phyloP scores from a whole-genome alignment of 2,329 filamentous ascomycete species.

The Tolypocladium inflatum region DNA sequence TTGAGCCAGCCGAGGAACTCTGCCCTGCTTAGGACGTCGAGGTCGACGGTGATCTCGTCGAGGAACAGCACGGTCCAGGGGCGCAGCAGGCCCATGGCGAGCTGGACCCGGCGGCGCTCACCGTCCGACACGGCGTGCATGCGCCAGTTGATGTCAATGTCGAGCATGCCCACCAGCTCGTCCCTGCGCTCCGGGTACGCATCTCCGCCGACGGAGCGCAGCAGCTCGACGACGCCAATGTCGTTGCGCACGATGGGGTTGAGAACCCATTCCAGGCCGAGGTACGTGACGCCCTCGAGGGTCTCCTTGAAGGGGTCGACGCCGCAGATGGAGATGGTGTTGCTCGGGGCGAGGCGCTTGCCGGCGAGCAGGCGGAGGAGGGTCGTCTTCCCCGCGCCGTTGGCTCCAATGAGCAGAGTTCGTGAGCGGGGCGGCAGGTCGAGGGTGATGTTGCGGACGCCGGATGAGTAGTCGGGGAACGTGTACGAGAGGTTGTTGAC shows the following conservation, averaged over 20 bases:
- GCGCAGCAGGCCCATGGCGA: conserved; percentile 88
- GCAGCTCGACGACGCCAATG: conserved; percentile 80
- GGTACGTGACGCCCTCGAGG: conserved; percentile 90
- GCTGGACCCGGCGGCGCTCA: conserved; percentile 81
- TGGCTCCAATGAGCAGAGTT: conserved; percentile 88
- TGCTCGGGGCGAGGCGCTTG: conserved; percentile 77
- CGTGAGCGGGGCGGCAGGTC: conserved; percentile 73
- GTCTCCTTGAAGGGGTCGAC: conserved; percentile 87
- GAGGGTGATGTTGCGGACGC: conserved; percentile 64
- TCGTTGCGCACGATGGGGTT: conserved; percentile 94
- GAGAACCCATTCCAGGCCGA: conserved; percentile 95
- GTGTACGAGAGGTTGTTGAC: conserved; percentile 75
- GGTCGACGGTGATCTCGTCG: conserved; percentile 94
- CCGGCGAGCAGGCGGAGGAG: conserved; percentile 88
- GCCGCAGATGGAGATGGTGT: conserved; percentile 67
- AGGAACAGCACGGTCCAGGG: conserved; percentile 88
- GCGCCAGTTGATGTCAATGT: conserved; percentile 86
- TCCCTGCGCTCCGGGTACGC: conserved; percentile 73
- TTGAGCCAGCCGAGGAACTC: conserved; percentile 84
- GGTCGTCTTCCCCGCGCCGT: conserved; percentile 95
- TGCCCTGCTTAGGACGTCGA: conserved; percentile 76
- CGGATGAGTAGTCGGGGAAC: conserved; percentile 78
- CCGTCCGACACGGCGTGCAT: conserved; percentile 95
- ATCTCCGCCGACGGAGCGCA: conserved; percentile 78
- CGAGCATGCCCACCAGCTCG: conserved; percentile 77